Base-by-base conservation (phyloP, 345 rosid genomes). In the Populus tremula region DNA sequence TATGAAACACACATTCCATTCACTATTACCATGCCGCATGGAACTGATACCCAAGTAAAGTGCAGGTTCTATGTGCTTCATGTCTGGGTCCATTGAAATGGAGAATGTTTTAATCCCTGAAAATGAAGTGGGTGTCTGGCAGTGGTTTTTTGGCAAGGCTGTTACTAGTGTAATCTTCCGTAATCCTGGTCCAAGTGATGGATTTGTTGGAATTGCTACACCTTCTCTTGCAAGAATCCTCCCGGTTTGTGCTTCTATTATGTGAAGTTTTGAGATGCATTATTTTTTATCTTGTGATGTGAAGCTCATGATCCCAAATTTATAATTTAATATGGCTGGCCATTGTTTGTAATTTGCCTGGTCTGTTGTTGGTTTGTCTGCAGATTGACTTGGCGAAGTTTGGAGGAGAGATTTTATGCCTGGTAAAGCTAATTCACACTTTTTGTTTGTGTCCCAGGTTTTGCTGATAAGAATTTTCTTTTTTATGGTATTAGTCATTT, bases 141-240 rank as follows among this genome's bases (percentile, higher is more conserved):
- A 94, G 67, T 96, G 99, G 99, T 84, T 96, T 83, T 88, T 94
- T 82, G 98, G 99, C 68, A 96, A 89, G 90, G 92, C 88, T 54
- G 72, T 91, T 75, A 92, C 92, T 43, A 94, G 94, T 76, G 82
- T 96, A 43, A 86, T 83, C 74, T 82, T 96, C 76, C 86, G 80
- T n/a, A 96, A 94, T 82, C 70, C 91, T 13, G 97, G 97, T 64
- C 71, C 87, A 35, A 82, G 14, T 65, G 97, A 92, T 82, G 99
- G 97, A 39, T 96, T 92, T 87, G 90, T 92, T 54, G 97, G 99
- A 81, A 85, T 96, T 17, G 97, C 97, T 72, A 97, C 99, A 45
- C 97, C 99, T 83, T 94, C 92, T 81, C 88, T 92, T 78, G 95
- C 97, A 67, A 94, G 97, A 89, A 90, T 96, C 80, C 94, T 96